Base-by-base conservation (phyloP, 352 stramenopile genomes). In the Pythium sp. region DNA sequence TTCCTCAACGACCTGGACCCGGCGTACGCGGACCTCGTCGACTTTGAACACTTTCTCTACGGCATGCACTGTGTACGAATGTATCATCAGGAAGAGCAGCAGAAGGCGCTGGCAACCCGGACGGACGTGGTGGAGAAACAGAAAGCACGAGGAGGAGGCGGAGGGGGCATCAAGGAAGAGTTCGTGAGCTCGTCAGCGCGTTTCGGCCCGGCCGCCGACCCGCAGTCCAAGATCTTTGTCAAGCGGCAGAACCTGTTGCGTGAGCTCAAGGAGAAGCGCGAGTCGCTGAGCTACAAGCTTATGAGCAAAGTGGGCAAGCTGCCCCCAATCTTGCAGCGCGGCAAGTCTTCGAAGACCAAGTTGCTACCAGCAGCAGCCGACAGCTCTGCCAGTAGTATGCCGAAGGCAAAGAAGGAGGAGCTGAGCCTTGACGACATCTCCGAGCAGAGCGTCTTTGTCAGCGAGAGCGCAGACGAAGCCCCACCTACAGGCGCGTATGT, bases 31-130 rank as follows among this genome's bases (percentile, higher is more conserved):
- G 86, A 93, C 28, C 78, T 93, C 1, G 84, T 93, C 9, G 86
- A 93, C 71, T 87, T 92, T 58, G 86, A 93, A 55, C 84, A 93
- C 65, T 93, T 92, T 68, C 51, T 93, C 9, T 93, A 90, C 58
- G 86, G 81, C 64, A 93, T 93, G 86, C 83, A 91, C 67, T 89
- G 84, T 61, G 82, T 89, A 26, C 83, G 86, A 1, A 53, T 79
- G 34, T 71, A 90, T 51, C 86, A 93, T 54, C 86, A 93, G 47
- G 69, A 84, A 4, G 76, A 87, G 51, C 79, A 93, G 41, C 60
- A 59, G 1, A 56, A 51, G 43, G 22, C 28, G 7, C 11, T n/a
- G 30, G 60, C 51, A 22, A n/a, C 24, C 24, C 55, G 63, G 58
- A 30, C 22, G 0, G 69, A 69, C 11, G 20, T 47, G 7, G 3